These are phyloP conservation scores for Debaryomyces prosopidis DNA, from an alignment of 805 yeast species.

Conservation along the genomic window DNA sequence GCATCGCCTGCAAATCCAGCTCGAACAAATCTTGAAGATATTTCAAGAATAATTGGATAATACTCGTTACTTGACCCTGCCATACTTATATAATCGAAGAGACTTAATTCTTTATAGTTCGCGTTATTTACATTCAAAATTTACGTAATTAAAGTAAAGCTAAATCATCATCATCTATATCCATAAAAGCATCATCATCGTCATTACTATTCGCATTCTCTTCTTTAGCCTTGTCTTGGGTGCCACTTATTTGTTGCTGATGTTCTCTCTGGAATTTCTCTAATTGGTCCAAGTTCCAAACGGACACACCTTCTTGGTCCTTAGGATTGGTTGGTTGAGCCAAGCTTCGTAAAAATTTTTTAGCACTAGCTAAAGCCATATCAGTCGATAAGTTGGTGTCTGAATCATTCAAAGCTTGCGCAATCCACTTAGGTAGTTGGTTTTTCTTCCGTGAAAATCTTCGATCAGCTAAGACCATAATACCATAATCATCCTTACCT, in stretches of 20 bases:
- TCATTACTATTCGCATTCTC: conserved; percentile 20
- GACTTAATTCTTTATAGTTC: too few species aligned
- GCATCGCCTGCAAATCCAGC: conserved; percentile 28
- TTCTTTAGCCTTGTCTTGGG: conserved; percentile 11
- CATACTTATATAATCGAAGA: neutral
- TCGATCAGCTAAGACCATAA: conserved; percentile 96
- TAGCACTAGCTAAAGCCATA: conserved; percentile 95
- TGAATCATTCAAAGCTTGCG: conserved; percentile 88
- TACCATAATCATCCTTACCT: conserved; percentile 98
- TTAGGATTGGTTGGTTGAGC: conserved; percentile 91
- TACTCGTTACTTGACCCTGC: conserved; percentile 9
- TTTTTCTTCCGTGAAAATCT: conserved; percentile 82
- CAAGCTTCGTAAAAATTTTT: conserved; percentile 85
- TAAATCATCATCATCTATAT: conserved; percentile 47
- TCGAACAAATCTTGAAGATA: conserved; percentile 17
- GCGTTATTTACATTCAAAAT: neutral
- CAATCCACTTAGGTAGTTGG: conserved; percentile 96
- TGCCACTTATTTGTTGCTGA: conserved; percentile 16
- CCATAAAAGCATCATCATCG: conserved; percentile 43
- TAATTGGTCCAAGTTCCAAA: conserved; percentile 81
- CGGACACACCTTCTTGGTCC: conserved; percentile 92
- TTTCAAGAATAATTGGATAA: conserved; percentile 17
- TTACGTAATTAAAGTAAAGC: conserved; percentile 25
- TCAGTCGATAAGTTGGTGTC: conserved; percentile 92
- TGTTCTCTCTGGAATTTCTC: conserved; percentile 58